A percentile compares a stretch with the other conserved stretches of the same genome.
Conservation (phyloP, 1,284 basidiomycete species). For the Salmacisia buchloeana region DNA sequence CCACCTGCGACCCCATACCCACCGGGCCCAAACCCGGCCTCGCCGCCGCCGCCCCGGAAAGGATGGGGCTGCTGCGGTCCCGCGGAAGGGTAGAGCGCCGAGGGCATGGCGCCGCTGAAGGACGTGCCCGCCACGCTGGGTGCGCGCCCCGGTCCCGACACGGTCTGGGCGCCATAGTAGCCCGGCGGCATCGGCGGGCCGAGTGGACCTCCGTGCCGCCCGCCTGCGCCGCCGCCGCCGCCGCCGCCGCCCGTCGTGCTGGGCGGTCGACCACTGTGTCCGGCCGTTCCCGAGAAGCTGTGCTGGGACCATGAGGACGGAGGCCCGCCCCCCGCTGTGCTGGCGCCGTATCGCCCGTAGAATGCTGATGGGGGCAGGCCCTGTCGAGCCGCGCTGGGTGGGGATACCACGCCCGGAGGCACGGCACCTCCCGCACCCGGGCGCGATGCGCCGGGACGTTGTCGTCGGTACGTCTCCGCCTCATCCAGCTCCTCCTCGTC, state of each 20-base stretch:
- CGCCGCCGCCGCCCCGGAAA: not conserved
- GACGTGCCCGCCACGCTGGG: constrained; percentile 5
- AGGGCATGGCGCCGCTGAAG: constrained; percentile 19
- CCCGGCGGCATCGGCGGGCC: not conserved
- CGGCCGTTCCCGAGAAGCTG: not conserved
- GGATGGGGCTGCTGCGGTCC: not conserved
- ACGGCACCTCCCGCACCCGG: not conserved
- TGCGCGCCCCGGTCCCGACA: not conserved
- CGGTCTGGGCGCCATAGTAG: not conserved
- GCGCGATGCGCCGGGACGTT: not conserved
- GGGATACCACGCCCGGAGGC: not conserved
- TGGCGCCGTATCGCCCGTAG: not conserved
- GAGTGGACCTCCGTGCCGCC: not conserved
- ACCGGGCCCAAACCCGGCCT: not conserved
- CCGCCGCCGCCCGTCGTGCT: not conserved
- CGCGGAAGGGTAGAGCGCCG: constrained; percentile 45
- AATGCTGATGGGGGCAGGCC: not conserved
- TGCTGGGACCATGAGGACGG: constrained; percentile 7
- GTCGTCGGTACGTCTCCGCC: constrained; percentile 2
- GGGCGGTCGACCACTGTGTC: not conserved
- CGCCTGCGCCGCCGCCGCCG: not conserved
- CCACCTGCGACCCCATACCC: not conserved
- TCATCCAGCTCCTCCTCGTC: constrained; percentile 9
- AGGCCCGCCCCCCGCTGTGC: not conserved
- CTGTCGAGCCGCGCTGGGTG: no score